Conservation (phyloP, 208 protist species). For the Crithidia bombi region DNA sequence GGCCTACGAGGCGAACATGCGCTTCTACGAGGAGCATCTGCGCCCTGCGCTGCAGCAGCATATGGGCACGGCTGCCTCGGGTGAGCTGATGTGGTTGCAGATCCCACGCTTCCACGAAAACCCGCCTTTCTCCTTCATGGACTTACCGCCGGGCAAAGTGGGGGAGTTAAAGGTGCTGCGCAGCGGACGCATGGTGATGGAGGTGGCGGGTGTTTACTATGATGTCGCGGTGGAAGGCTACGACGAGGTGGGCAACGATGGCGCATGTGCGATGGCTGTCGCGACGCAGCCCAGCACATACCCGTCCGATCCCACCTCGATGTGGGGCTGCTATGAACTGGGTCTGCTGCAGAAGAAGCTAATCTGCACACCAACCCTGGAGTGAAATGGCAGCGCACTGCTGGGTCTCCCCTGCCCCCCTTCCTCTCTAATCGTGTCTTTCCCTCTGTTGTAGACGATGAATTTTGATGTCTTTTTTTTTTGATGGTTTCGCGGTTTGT, state of each 20-base stretch:
- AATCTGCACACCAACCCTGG: slow-evolving; percentile 75
- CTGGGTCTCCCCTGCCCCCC: too few relatives aligned
- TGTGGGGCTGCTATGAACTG: slow-evolving; percentile 69
- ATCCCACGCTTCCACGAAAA: slow-evolving; percentile 71
- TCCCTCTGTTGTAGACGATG: too few relatives aligned
- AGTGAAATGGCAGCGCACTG: slow-evolving; percentile 9
- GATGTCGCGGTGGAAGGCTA: slow-evolving; percentile 69
- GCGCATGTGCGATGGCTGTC: slow-evolving; percentile 48
- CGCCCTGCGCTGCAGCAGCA: slow-evolving; percentile 9
- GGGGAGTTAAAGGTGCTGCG: slow-evolving; percentile 80
- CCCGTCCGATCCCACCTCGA: slow-evolving; percentile 33
- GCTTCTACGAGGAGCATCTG: slow-evolving; percentile 64
- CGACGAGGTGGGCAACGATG: slow-evolving; percentile 35
- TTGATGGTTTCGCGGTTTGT: too few relatives aligned
- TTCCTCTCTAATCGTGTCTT: too few relatives aligned
- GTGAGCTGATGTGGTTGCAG: slow-evolving; percentile 77
- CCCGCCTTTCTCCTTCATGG: slow-evolving; percentile 48
- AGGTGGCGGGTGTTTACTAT: slow-evolving; percentile 77
- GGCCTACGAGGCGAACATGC: slow-evolving; percentile 53
- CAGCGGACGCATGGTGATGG: slow-evolving; percentile 83
- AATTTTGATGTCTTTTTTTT: too few relatives aligned
- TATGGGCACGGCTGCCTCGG: not conserved
- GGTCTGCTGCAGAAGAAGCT: slow-evolving; percentile 77
- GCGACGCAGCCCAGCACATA: slow-evolving; percentile 53
- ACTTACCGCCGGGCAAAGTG: slow-evolving; percentile 72